Conservation (phyloP, 148 eudicot genomes). For the Vaccinium macrocarpon region DNA sequence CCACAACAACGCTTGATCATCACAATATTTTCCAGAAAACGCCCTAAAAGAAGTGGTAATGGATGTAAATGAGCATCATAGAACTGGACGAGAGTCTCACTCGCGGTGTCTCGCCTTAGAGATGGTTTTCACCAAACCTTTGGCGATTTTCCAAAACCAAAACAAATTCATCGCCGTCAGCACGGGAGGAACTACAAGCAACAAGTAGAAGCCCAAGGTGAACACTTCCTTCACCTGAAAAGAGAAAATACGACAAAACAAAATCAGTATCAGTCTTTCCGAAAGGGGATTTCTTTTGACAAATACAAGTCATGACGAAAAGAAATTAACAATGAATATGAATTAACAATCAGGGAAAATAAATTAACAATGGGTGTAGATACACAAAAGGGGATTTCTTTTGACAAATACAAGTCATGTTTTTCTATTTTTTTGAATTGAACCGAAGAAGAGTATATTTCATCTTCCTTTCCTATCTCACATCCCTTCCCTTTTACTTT, state of each 20-base stretch:
- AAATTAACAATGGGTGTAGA: neutral
- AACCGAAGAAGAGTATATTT: neutral
- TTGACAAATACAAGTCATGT: neutral
- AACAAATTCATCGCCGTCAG: slow-evolving; percentile 61
- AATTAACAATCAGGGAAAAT: neutral
- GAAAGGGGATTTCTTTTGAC: too few species aligned
- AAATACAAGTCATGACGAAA: too few species aligned
- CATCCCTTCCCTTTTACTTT: neutral
- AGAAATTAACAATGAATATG: neutral
- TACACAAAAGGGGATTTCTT: neutral
- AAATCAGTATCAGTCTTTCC: neutral
- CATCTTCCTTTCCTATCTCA: neutral
- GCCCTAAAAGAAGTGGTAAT: neutral
- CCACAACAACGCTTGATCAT: neutral
- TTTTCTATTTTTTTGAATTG: neutral
- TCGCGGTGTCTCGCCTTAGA: slow-evolving; percentile 46
- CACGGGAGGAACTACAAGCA: slow-evolving; percentile 44
- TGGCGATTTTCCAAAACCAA: slow-evolving; percentile 88
- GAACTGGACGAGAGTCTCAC: slow-evolving; percentile 3
- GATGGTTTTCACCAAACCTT: slow-evolving; percentile 80
- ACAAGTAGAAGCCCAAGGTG: slow-evolving; percentile 49
- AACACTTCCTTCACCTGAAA: slow-evolving; percentile 64
- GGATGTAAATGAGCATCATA: neutral
- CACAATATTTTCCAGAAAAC: neutral
- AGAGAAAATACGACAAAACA: neutral